Percentiles rank a stretch among this genome's conserved stretches.
phyloP scores from a whole-genome alignment of 169 alveolate genomes.

The Plasmodium chabaudi region DNA sequence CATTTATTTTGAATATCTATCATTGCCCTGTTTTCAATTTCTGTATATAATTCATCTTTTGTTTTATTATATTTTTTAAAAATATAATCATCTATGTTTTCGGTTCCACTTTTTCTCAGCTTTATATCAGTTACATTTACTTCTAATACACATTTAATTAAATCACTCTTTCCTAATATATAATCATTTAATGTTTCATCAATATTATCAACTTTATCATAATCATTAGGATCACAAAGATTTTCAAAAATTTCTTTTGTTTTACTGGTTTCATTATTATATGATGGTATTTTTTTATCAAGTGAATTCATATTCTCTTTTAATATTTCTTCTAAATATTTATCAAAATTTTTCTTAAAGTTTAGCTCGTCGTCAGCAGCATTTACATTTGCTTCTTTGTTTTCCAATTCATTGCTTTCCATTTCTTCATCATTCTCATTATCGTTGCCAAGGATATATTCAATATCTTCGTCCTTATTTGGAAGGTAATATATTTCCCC shows the following conservation, averaged over 20 bases:
- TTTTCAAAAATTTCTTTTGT: constrained; percentile 32
- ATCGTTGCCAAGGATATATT: constrained; percentile 46
- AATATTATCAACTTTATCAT: constrained; percentile 19
- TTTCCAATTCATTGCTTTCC: constrained; percentile 7
- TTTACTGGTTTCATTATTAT: constrained; percentile 7
- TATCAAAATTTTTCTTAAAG: constrained; percentile 49
- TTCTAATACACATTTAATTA: constrained; percentile 65
- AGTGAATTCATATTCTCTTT: constrained; percentile 64
- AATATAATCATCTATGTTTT: constrained; percentile 35
- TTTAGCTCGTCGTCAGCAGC: background rate
- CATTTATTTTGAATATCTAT: constrained; percentile 69
- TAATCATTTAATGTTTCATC: constrained; percentile 52
- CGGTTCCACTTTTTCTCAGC: constrained; percentile 19
- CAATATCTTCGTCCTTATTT: constrained; percentile 34
- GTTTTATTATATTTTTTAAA: constrained; percentile 56
- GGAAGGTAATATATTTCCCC: background rate
- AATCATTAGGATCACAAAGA: constrained; percentile 44
- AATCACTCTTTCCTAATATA: constrained; percentile 61
- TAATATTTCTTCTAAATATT: constrained; percentile 51
- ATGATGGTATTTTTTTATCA: constrained; percentile 27
- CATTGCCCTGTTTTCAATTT: constrained; percentile 59
- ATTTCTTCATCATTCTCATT: constrained; percentile 19
- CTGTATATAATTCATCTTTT: constrained; percentile 49
- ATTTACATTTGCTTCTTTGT: background rate
- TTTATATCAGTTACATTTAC: constrained; percentile 37